phyloP scores from a whole-genome alignment of 306 rosid species.

The Calophaca sinica region DNA sequence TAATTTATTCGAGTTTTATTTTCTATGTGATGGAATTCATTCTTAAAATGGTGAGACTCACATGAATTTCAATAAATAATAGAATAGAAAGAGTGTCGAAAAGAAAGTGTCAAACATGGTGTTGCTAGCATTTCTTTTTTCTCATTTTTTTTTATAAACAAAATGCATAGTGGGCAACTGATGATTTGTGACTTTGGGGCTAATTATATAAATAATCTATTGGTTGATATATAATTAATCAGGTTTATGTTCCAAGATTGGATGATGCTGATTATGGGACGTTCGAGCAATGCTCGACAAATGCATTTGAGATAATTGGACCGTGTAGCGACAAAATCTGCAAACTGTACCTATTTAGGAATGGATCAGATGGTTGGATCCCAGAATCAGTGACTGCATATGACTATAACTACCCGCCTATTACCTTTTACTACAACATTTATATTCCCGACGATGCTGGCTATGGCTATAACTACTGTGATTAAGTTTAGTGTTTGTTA shows the following conservation, averaged over 20 bases:
- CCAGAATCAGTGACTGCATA: conserved; percentile 56
- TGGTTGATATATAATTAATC: not conserved
- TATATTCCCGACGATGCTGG: conserved; percentile 52
- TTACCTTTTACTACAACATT: conserved; percentile 48
- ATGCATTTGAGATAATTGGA: conserved; percentile 54
- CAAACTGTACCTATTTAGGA: conserved; percentile 57
- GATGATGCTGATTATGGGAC: conserved; percentile 55
- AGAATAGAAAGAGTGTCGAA: too few relatives aligned
- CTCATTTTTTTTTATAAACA: not conserved
- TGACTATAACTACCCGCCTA: conserved; percentile 44
- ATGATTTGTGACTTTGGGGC: not conserved
- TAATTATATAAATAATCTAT: not conserved
- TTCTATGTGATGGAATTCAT: too few relatives aligned
- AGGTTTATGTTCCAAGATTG: conserved; percentile 67
- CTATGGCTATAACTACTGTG: conserved; percentile 56
- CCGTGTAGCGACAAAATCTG: conserved; percentile 63
- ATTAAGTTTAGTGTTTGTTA: not conserved
- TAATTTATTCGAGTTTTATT: too few relatives aligned
- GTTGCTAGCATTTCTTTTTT: too few relatives aligned
- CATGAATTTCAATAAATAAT: too few relatives aligned
- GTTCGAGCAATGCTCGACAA: conserved; percentile 59
- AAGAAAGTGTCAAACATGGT: too few relatives aligned
- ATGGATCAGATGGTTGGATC: conserved; percentile 74
- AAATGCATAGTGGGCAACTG: not conserved
- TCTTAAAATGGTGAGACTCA: too few relatives aligned